Evolutionary conservation across 306 rosid species (phyloP).

Genomic region (Cicer yamashitae): DNA sequence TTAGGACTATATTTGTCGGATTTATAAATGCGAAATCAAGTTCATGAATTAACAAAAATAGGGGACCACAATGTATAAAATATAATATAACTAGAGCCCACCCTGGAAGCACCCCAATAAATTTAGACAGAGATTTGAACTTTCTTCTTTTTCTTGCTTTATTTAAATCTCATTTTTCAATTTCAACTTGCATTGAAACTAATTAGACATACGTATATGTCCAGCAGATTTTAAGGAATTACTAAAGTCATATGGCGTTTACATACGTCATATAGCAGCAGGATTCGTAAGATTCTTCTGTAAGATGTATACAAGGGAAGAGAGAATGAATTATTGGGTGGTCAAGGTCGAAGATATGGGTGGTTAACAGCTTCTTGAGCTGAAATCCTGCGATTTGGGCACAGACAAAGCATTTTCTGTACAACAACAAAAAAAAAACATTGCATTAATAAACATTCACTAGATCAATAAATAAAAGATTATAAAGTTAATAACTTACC

Average conservation of each 20-base stretch:
- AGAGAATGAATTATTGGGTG: neutral
- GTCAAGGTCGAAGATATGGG: neutral
- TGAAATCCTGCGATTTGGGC: slow-evolving; percentile 27
- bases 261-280: neutral
- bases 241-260: neutral
- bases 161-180: too few species aligned
- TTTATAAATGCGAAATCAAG: too few species aligned
- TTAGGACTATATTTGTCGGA: too few species aligned
- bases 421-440: slow-evolving; percentile 2
- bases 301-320: neutral
- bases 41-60: too few species aligned
- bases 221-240: too few species aligned
- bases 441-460: neutral
- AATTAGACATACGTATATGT: too few species aligned
- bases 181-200: too few species aligned
- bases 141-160: too few species aligned
- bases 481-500: slow-evolving; percentile 3
- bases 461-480: neutral
- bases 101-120: too few species aligned
- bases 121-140: too few species aligned
- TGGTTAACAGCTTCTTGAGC: slow-evolving; percentile 38
- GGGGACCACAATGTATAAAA: too few species aligned
- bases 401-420: slow-evolving; percentile 39
- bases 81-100: too few species aligned
- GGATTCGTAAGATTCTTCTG: neutral